Evolutionary conservation across 768 basidiomycete genomes (phyloP).

Genomic region (Psilocybe tampanensis): DNA sequence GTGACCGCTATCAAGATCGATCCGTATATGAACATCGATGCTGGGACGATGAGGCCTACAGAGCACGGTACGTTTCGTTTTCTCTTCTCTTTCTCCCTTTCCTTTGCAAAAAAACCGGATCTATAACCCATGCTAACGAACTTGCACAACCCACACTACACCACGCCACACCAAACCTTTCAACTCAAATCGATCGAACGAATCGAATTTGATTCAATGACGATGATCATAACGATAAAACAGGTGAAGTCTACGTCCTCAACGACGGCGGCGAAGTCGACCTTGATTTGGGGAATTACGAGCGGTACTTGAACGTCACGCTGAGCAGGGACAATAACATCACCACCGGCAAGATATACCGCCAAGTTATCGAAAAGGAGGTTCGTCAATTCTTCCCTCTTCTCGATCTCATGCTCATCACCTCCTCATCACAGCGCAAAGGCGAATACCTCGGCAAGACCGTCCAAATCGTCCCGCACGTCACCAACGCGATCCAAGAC

Average conservation of each 20-base stretch:
- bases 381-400: conserved; percentile 50
- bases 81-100: background rate
- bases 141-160: no score
- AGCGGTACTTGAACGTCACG: conserved; percentile 95
- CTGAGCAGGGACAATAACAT: conserved; percentile 96
- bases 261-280: conserved; percentile 99
- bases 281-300: conserved; percentile 97
- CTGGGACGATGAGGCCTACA: conserved; percentile 97
- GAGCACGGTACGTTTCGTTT: conserved; percentile 79
- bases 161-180: no score
- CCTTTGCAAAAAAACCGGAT: no score
- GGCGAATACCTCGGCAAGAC: conserved; percentile 96
- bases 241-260: conserved; percentile 94
- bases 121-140: no score
- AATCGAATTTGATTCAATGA: no score
- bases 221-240: no score
- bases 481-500: conserved; percentile 97
- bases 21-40: conserved; percentile 99
- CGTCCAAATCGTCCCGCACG: conserved; percentile 96
- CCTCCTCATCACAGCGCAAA: conserved; percentile 50
- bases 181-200: no score
- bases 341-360: conserved; percentile 98
- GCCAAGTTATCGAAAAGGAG: conserved; percentile 96
- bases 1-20: conserved; percentile 99
- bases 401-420: background rate